Conservation (phyloP, 2,329 filamentous ascomycete genomes). For the Colletotrichum sp. region DNA sequence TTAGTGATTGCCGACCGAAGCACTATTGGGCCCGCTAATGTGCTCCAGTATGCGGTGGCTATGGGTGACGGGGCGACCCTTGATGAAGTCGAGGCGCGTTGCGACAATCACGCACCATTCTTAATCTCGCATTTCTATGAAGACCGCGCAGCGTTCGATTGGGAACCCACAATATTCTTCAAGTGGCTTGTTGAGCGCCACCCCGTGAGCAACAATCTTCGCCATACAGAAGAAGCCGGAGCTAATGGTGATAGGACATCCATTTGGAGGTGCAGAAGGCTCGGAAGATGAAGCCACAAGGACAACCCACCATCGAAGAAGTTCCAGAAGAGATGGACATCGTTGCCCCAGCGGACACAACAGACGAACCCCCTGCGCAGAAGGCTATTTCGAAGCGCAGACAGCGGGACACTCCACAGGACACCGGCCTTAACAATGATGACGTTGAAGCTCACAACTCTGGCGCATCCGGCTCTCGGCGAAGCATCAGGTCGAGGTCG, state of each 20-base stretch:
- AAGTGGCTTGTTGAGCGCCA: constrained; percentile 50
- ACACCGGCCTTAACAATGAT: neutral
- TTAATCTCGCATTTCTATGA: constrained; percentile 56
- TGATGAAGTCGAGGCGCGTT: constrained; percentile 52
- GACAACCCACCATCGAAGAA: neutral
- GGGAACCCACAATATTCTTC: constrained; percentile 52
- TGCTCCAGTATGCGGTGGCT: constrained; percentile 51
- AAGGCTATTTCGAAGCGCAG: constrained; percentile 10
- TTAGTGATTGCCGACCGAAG: constrained; percentile 15
- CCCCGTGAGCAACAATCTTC: constrained; percentile 36
- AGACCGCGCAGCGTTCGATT: constrained; percentile 42
- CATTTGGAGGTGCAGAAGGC: constrained; percentile 5
- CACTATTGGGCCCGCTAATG: neutral
- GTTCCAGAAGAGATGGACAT: neutral
- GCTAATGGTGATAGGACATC: neutral
- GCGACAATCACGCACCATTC: constrained; percentile 54
- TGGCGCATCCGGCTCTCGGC: neutral
- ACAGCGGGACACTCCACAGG: neutral
- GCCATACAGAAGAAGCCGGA: neutral
- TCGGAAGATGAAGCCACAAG: neutral
- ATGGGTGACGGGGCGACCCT: constrained; percentile 58
- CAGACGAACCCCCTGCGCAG: constrained; percentile 11
- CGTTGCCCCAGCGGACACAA: neutral
- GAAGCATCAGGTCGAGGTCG: constrained; percentile 9
- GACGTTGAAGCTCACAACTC: neutral